phyloP scores from a whole-genome alignment of 1,139 yeast genomes.

The Candida buenavistaensis region DNA sequence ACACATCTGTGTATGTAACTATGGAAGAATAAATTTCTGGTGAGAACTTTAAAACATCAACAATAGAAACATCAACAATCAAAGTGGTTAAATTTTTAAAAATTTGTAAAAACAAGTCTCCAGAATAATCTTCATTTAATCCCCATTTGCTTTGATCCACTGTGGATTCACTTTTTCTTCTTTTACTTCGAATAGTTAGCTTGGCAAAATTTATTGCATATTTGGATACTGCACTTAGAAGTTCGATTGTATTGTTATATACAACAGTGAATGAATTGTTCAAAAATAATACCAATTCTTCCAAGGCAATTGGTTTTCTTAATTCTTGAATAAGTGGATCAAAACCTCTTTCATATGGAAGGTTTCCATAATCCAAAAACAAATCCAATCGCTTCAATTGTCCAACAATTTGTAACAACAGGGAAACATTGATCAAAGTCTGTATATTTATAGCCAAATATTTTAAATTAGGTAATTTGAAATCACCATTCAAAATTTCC shows the following conservation, averaged over 20 bases:
- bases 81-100: slow-evolving; percentile 11
- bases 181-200: slow-evolving; percentile 17
- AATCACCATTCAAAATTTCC: slow-evolving; percentile 1
- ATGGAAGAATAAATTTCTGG: slow-evolving; percentile 6
- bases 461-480: slow-evolving; percentile 11
- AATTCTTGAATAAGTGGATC: slow-evolving; percentile 5
- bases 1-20: neutral
- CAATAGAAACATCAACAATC: slow-evolving; percentile 16
- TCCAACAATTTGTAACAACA: slow-evolving; percentile 9
- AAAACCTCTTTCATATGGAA: slow-evolving; percentile 10
- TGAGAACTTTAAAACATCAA: slow-evolving; percentile 11
- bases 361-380: slow-evolving; percentile 24
- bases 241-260: slow-evolving; percentile 15
- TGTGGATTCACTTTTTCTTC: slow-evolving; percentile 13
- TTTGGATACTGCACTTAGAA: slow-evolving; percentile 15
- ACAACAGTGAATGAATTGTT: slow-evolving; percentile 11
- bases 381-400: slow-evolving; percentile 25
- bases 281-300: slow-evolving; percentile 10
- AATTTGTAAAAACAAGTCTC: slow-evolving; percentile 10
- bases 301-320: slow-evolving; percentile 1
- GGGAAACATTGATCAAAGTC: slow-evolving; percentile 15
- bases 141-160: slow-evolving; percentile 11
- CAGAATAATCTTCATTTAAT: slow-evolving; percentile 10
- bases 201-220: slow-evolving; percentile 10
- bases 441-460: slow-evolving; percentile 21